Percentiles rank a stretch among this genome's conserved stretches.
Evolutionary conservation across 148 eudicot species (phyloP).

Genomic region (Arctostaphylos glauca): DNA sequence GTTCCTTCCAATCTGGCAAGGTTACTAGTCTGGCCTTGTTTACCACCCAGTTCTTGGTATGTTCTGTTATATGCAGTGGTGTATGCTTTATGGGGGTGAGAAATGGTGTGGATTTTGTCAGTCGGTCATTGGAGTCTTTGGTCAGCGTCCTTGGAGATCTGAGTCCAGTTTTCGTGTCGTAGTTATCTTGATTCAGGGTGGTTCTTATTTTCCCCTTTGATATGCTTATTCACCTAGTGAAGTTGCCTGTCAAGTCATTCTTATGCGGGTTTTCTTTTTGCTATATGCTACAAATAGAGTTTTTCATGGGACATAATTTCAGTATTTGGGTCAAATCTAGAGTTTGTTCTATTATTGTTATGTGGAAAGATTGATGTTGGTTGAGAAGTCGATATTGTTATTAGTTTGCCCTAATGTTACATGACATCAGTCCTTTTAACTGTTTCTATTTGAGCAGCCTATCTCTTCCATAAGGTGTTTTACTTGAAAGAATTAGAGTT

Average conservation of each 20-base stretch:
- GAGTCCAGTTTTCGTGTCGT: conserved; percentile 14
- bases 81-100: conserved; percentile 18
- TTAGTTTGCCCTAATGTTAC: not conserved
- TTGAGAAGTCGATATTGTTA: not conserved
- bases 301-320: not conserved
- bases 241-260: not conserved
- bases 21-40: conserved; percentile 14
- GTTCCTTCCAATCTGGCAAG: conserved; percentile 12
- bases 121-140: conserved; percentile 18
- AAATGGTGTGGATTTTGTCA: conserved; percentile 14
- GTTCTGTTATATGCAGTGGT: conserved; percentile 2
- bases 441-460: not conserved
- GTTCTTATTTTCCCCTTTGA: not conserved
- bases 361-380: not conserved
- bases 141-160: not conserved
- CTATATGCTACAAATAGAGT: not conserved
- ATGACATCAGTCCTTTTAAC: not conserved
- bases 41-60: not conserved
- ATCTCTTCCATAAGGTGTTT: not conserved
- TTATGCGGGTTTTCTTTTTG: not conserved
- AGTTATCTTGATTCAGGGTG: conserved; percentile 4
- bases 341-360: no score
- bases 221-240: not conserved
- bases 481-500: not conserved
- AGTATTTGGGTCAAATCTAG: not conserved